Percentiles rank a stretch among this genome's conserved stretches.
phyloP scores from a whole-genome alignment of 1,139 yeast genomes.

The Meyerozyma elateridarum region DNA sequence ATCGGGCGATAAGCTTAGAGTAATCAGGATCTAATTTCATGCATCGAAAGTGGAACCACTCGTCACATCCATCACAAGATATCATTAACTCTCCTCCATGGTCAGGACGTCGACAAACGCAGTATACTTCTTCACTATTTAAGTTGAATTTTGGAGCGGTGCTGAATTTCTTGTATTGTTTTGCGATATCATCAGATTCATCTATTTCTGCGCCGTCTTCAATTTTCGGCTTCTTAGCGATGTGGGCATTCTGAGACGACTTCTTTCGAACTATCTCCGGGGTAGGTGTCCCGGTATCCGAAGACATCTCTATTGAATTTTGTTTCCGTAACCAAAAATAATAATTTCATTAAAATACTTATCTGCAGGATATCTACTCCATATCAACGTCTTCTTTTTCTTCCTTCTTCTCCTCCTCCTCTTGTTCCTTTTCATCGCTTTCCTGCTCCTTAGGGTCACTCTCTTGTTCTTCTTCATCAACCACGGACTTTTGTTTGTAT shows the following conservation, averaged over 20 bases:
- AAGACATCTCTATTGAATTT: too few species aligned
- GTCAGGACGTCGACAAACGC: conserved; percentile 78
- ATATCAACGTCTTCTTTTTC: conserved; percentile 15
- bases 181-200: conserved; percentile 37
- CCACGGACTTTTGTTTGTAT: conserved; percentile 47
- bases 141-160: conserved; percentile 42
- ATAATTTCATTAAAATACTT: too few species aligned
- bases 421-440: conserved; percentile 23
- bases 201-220: conserved; percentile 21
- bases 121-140: conserved; percentile 62
- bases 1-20: conserved; percentile 57
- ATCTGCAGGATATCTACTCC: too few species aligned
- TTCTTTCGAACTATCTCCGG: too few species aligned
- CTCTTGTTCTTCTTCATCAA: conserved; percentile 40
- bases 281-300: too few species aligned
- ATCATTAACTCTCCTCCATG: conserved; percentile 78
- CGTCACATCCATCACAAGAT: conserved; percentile 92
- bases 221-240: too few species aligned
- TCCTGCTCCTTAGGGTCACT: conserved; percentile 26
- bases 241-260: too few species aligned
- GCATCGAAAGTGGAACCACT: conserved; percentile 88
- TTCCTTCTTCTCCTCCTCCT: conserved; percentile 19
- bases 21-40: conserved; percentile 54
- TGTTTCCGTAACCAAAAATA: too few species aligned
- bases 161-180: conserved; percentile 40